Conservation (phyloP, 2,329 filamentous ascomycete genomes). For the Neurospora sp. region DNA sequence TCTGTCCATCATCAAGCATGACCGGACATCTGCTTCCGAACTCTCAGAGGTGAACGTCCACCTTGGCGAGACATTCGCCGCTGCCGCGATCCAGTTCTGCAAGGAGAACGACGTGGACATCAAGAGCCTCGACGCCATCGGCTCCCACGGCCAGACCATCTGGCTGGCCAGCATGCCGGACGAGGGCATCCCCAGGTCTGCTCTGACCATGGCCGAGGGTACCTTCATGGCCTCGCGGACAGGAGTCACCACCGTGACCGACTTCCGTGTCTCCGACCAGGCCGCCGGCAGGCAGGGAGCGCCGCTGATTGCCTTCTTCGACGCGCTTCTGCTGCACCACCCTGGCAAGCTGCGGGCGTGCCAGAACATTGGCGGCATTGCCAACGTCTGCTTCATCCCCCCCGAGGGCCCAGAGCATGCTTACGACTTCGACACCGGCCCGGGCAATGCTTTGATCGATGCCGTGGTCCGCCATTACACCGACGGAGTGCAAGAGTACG, state of each 20-base stretch:
- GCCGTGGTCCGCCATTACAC: slow-evolving; percentile 46
- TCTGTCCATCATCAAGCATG: slow-evolving; percentile 46
- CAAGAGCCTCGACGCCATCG: slow-evolving; percentile 41
- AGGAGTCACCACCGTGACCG: slow-evolving; percentile 48
- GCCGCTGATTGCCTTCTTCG: slow-evolving; percentile 48
- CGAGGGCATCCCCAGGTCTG: slow-evolving; percentile 33
- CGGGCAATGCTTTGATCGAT: slow-evolving; percentile 48
- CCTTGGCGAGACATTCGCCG: slow-evolving; percentile 46
- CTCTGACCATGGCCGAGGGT: slow-evolving; percentile 49
- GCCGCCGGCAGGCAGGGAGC: slow-evolving; percentile 45
- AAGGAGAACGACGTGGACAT: slow-evolving; percentile 31
- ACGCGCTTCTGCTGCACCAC: slow-evolving; percentile 45
- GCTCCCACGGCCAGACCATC: slow-evolving; percentile 50
- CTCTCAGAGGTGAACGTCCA: slow-evolving; percentile 47
- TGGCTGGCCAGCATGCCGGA: slow-evolving; percentile 46
- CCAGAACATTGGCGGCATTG: slow-evolving; percentile 53
- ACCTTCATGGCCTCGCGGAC: slow-evolving; percentile 43
- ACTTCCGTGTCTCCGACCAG: slow-evolving; percentile 48
- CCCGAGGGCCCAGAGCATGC: slow-evolving; percentile 30
- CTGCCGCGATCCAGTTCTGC: slow-evolving; percentile 40
- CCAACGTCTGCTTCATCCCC: slow-evolving; percentile 51
- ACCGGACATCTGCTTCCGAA: slow-evolving; percentile 41
- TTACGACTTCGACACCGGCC: slow-evolving; percentile 46
- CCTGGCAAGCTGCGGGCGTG: slow-evolving; percentile 47
- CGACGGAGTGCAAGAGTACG: slow-evolving; percentile 33